Percentiles rank a stretch among this genome's conserved stretches.
Conservation (phyloP, 2,329 filamentous ascomycete species). For the Microcyclospora tardicrescens region DNA sequence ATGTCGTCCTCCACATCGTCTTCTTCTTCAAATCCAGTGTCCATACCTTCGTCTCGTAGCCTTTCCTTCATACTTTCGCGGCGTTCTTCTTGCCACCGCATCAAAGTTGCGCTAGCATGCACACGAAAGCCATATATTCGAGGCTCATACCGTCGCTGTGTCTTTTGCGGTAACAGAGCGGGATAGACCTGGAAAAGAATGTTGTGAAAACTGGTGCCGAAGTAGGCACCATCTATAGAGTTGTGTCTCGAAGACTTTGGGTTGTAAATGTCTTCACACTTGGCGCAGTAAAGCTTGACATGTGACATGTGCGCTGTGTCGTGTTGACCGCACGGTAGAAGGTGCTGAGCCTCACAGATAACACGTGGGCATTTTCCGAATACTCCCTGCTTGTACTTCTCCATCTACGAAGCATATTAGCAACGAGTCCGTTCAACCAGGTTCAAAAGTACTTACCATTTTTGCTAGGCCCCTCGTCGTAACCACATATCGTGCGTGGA, state of each 20-base stretch:
- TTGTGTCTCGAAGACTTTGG: slow-evolving; percentile 95
- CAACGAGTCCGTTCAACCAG: not conserved
- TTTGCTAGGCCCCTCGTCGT: slow-evolving; percentile 87
- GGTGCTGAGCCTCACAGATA: slow-evolving; percentile 81
- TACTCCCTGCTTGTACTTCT: slow-evolving; percentile 97
- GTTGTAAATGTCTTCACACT: slow-evolving; percentile 98
- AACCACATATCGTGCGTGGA: slow-evolving; percentile 93
- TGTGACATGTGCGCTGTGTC: slow-evolving; percentile 78
- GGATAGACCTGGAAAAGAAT: slow-evolving; percentile 99
- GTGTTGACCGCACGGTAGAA: slow-evolving; percentile 87
- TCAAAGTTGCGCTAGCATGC: slow-evolving; percentile 73
- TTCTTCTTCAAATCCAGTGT: slow-evolving; percentile 67
- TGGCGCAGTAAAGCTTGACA: slow-evolving; percentile 92
- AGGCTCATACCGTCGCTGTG: slow-evolving; percentile 71
- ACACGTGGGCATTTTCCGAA: slow-evolving; percentile 98
- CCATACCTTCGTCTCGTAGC: slow-evolving; percentile 54
- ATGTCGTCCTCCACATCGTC: slow-evolving; percentile 47
- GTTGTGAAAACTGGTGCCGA: slow-evolving; percentile 96
- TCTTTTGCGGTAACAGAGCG: slow-evolving; percentile 75
- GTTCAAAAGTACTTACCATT: slow-evolving; percentile 55
- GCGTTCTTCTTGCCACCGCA: slow-evolving; percentile 78
- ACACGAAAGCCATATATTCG: slow-evolving; percentile 92
- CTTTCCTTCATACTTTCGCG: slow-evolving; percentile 72
- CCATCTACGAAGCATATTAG: slow-evolving; percentile 49
- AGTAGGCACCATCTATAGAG: slow-evolving; percentile 93